A percentile compares a stretch with the other conserved stretches of the same genome.
phyloP scores from a whole-genome alignment of 805 yeast genomes.

The Saccharomyces paradoxus region DNA sequence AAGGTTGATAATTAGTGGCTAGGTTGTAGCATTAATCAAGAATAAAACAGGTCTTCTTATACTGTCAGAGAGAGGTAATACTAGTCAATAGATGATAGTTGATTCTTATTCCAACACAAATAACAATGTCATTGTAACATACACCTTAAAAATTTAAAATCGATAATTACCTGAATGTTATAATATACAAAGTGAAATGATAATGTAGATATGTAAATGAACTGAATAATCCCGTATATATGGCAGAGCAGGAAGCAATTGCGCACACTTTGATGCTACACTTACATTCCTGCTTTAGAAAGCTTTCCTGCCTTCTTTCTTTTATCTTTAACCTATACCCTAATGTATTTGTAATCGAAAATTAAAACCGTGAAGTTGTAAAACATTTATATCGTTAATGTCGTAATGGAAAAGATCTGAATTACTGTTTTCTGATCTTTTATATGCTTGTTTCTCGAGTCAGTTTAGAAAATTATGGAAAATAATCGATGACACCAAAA shows the following conservation, averaged over 20 bases:
- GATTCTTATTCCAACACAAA: too few relatives aligned
- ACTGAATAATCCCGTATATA: background rate
- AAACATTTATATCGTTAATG: background rate
- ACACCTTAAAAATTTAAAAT: too few relatives aligned
- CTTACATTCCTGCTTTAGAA: background rate
- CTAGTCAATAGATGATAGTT: too few relatives aligned
- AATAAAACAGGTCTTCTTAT: too few relatives aligned
- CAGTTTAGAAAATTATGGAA: conserved; percentile 6
- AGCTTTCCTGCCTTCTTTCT: background rate
- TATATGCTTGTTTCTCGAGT: background rate
- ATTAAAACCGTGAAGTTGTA: background rate
- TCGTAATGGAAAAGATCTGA: background rate
- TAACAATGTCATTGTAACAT: too few relatives aligned
- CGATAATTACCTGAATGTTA: background rate
- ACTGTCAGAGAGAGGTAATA: too few relatives aligned
- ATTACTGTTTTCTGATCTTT: background rate
- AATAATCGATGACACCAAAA: conserved; percentile 54
- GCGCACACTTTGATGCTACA: background rate
- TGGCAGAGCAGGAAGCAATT: background rate
- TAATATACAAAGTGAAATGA: background rate
- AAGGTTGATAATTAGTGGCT: too few relatives aligned
- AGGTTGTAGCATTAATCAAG: too few relatives aligned
- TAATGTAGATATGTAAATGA: background rate
- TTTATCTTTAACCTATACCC: background rate
- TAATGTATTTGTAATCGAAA: background rate